Evolutionary conservation across 371 early-diverging fungal genomes (phyloP).

Genomic region (Rhizopus microsporus): DNA sequence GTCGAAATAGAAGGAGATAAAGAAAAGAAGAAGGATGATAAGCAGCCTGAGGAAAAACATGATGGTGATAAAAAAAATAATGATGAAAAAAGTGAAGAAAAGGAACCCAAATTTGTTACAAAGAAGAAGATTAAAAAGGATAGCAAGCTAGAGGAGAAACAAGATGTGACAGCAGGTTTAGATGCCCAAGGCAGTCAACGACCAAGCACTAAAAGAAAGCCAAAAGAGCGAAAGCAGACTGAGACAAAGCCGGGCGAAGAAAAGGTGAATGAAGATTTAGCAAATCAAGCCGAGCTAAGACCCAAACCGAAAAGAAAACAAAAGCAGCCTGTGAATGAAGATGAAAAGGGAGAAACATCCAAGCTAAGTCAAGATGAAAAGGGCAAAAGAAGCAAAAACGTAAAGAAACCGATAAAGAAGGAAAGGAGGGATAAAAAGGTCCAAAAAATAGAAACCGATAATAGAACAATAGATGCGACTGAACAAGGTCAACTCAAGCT

Average conservation of each 20-base stretch:
- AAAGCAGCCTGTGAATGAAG: no score
- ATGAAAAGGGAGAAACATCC: no score
- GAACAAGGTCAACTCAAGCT: no score
- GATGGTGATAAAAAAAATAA: constrained; percentile 5
- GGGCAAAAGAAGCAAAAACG: no score
- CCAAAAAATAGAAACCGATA: no score
- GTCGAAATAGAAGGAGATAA: constrained; percentile 15
- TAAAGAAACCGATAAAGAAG: no score
- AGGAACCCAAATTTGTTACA: constrained; percentile 2
- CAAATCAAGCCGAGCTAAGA: neutral
- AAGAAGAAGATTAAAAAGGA: constrained; percentile 2
- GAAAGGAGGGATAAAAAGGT: no score
- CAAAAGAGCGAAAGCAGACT: neutral
- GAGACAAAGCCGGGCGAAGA: neutral
- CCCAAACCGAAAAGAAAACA: no score
- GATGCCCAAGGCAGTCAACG: constrained; percentile 11
- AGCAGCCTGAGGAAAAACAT: neutral
- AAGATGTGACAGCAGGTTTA: no score
- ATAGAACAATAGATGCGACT: no score
- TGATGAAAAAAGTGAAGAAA: constrained; percentile 1
- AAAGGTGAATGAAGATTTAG: neutral
- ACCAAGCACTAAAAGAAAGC: neutral
- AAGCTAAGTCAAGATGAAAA: no score
- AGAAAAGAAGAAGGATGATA: constrained; percentile 15
- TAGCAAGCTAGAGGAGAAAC: constrained; percentile 1